phyloP scores from a whole-genome alignment of 805 yeast species.

The Suhomyces vadensis region DNA sequence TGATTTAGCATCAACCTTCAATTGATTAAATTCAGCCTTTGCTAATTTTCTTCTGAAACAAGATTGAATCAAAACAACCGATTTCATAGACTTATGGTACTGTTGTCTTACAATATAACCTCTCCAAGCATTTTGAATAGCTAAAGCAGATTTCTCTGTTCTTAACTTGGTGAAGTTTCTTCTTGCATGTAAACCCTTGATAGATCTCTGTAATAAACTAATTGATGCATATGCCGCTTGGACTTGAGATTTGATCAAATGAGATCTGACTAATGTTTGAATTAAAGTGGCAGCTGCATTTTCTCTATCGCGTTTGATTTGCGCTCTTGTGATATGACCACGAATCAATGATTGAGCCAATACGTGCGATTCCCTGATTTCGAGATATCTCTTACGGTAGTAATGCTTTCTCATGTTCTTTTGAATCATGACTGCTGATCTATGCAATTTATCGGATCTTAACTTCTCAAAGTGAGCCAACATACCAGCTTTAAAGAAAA shows the following conservation, averaged over 20 bases:
- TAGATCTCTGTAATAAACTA: constrained; percentile 45
- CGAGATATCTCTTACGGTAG: constrained; percentile 61
- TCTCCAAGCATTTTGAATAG: constrained; percentile 74
- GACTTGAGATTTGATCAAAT: constrained; percentile 44
- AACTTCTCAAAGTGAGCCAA: constrained; percentile 85
- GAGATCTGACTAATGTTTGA: constrained; percentile 68
- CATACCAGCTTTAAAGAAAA: constrained; percentile 96
- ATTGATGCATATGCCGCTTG: constrained; percentile 38
- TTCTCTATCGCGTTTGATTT: constrained; percentile 56
- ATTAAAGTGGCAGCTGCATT: constrained; percentile 63
- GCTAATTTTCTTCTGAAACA: constrained; percentile 78
- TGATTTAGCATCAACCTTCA: constrained; percentile 88
- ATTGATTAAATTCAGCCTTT: constrained; percentile 54
- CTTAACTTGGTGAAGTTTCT: constrained; percentile 49
- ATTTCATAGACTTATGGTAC: constrained; percentile 47
- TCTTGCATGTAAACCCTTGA: constrained; percentile 58
- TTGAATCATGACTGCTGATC: constrained; percentile 82
- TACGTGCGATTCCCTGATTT: constrained; percentile 53
- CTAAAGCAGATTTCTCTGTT: constrained; percentile 62
- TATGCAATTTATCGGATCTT: constrained; percentile 74
- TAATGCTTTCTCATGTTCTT: constrained; percentile 69
- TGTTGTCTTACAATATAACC: constrained; percentile 61
- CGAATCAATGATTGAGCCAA: constrained; percentile 61
- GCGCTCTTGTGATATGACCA: constrained; percentile 60
- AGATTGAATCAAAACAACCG: constrained; percentile 74